A percentile compares a stretch with the other conserved stretches of the same genome.
Conservation (phyloP, 495 filamentous ascomycete species). For the Elasticomyces elasticus region DNA sequence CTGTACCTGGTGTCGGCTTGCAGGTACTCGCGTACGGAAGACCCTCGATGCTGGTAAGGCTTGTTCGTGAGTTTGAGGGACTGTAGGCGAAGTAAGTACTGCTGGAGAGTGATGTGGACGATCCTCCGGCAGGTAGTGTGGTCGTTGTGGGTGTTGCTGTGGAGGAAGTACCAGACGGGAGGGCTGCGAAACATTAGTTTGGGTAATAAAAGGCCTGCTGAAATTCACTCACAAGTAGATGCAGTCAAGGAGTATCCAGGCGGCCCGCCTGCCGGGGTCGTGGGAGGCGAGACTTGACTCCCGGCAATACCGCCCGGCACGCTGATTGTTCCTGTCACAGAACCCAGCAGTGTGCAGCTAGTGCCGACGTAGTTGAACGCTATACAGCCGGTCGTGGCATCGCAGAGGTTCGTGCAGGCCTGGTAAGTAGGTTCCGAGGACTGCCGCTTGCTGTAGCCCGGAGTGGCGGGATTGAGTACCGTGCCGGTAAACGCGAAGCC, state of each 20-base stretch:
- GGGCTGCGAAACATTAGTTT: conserved; percentile 1
- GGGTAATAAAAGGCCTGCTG: background rate
- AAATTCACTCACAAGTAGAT: conserved; percentile 9
- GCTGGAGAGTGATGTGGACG: conserved; percentile 2
- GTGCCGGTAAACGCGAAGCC: conserved; percentile 8
- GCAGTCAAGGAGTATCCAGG: background rate
- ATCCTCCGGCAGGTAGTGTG: background rate
- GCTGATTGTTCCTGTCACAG: background rate
- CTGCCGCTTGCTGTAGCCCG: conserved; percentile 1
- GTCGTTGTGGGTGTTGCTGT: conserved; percentile 9
- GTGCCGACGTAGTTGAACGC: conserved; percentile 13
- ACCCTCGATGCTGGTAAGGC: background rate
- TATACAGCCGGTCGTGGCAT: conserved; percentile 11
- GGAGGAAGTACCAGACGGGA: conserved; percentile 6
- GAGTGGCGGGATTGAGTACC: conserved; percentile 11
- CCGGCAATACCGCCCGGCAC: conserved; percentile 8
- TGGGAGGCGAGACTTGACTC: background rate
- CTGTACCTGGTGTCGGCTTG: background rate
- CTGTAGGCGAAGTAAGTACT: conserved; percentile 6
- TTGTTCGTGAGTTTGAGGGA: no score
- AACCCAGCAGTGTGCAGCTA: conserved; percentile 11
- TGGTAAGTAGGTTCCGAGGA: conserved; percentile 1
- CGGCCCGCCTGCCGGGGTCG: background rate
- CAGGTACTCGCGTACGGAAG: background rate
- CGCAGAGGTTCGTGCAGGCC: conserved; percentile 9